phyloP scores from a whole-genome alignment of 441 rosid species.

The Euphorbia schlechtendalii region DNA sequence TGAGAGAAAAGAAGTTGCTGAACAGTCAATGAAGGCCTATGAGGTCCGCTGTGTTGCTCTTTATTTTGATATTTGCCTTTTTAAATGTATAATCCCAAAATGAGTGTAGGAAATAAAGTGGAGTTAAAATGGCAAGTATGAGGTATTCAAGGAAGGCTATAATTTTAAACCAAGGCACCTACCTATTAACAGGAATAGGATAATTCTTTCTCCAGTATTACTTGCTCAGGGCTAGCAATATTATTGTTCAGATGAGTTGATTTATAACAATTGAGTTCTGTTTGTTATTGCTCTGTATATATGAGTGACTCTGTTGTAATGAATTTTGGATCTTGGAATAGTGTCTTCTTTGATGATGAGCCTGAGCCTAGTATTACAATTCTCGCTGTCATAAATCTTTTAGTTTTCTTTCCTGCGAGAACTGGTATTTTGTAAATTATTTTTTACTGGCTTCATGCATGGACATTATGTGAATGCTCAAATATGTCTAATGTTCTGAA shows the following conservation, averaged over 20 bases:
- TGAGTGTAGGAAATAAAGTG: not conserved
- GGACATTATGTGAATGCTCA: not conserved
- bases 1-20: slow-evolving; percentile 34
- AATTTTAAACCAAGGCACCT: not conserved
- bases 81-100: not conserved
- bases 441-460: not conserved
- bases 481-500: not conserved
- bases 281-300: not conserved
- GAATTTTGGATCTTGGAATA: not conserved
- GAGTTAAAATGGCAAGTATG: not conserved
- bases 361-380: not conserved
- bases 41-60: slow-evolving; percentile 16
- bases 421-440: not conserved
- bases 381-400: not conserved
- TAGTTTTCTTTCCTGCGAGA: not conserved
- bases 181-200: not conserved
- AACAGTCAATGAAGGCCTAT: slow-evolving; percentile 36
- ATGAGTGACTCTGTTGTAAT: not conserved
- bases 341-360: not conserved
- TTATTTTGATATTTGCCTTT: not conserved
- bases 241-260: not conserved
- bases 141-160: slow-evolving; percentile 5
- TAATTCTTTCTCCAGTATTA: not conserved
- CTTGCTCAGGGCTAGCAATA: not conserved
- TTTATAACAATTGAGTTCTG: not conserved